Percentiles rank a stretch among this genome's conserved stretches.
phyloP scores from a whole-genome alignment of 805 yeast species.

The Yueomyces sp. region DNA sequence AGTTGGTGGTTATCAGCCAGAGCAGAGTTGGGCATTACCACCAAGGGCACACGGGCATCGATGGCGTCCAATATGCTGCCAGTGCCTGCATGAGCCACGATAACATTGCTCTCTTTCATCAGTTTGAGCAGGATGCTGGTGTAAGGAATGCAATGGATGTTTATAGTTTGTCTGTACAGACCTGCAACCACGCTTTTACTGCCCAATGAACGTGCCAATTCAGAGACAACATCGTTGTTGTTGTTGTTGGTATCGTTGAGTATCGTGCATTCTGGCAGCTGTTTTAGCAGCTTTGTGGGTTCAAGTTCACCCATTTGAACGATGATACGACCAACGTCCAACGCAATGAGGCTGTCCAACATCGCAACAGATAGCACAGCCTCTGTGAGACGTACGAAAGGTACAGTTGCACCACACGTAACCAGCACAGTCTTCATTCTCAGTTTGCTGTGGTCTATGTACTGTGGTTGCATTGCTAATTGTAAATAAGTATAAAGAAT shows the following conservation, averaged over 20 bases:
- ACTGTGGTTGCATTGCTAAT: no score
- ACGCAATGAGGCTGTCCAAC: no score
- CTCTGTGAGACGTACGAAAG: slow-evolving; percentile 50
- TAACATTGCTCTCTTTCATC: slow-evolving; percentile 32
- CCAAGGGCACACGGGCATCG: slow-evolving; percentile 38
- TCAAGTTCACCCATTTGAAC: background rate
- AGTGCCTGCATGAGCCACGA: slow-evolving; percentile 83
- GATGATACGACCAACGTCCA: no score
- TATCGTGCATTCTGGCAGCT: background rate
- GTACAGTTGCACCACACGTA: slow-evolving; percentile 86
- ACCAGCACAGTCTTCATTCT: slow-evolving; percentile 30
- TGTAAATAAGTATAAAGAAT: no score
- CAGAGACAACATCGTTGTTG: background rate
- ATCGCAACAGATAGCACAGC: slow-evolving; percentile 20
- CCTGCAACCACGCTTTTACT: background rate
- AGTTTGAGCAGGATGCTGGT: background rate
- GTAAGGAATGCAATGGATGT: background rate
- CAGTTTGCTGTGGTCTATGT: background rate
- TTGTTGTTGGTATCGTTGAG: no score
- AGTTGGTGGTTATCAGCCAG: slow-evolving; percentile 84
- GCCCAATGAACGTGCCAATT: background rate
- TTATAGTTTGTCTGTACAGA: background rate
- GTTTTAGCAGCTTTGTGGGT: background rate
- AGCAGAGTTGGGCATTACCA: slow-evolving; percentile 56
- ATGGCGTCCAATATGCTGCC: slow-evolving; percentile 81